Evolutionary conservation across 139 green algal species (phyloP).

Genomic region (Micractinium conductrix): DNA sequence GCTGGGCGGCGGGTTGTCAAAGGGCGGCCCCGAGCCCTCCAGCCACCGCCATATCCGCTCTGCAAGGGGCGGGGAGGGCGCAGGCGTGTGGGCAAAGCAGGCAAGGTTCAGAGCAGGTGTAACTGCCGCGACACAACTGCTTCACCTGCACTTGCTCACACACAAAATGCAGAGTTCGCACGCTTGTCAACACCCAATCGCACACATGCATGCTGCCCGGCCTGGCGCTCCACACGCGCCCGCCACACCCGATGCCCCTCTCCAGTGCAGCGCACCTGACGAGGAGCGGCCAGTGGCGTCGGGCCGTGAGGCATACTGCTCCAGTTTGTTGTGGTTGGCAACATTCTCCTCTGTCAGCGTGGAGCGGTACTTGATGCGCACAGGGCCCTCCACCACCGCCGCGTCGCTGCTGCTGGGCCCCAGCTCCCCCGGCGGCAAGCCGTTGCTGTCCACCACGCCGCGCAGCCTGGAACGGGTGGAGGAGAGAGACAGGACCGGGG

Average conservation of each 20-base stretch:
- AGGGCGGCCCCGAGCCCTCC: slow-evolving; percentile 42
- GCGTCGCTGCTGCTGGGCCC: slow-evolving; percentile 10
- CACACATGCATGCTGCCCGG: no score
- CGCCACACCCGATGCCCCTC: no score
- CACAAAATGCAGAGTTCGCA: no score
- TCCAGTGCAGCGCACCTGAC: slow-evolving; percentile 29
- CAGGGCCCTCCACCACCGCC: not conserved
- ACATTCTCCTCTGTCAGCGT: slow-evolving; percentile 38
- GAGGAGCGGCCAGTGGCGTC: slow-evolving; percentile 12
- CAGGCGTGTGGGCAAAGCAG: no score
- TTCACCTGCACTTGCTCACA: no score
- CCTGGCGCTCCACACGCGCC: no score
- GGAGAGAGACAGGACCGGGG: no score
- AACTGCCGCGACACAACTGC: no score
- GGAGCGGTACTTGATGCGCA: slow-evolving; percentile 32
- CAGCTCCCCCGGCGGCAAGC: no score
- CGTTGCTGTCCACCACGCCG: not conserved
- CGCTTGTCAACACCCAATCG: no score
- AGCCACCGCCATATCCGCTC: slow-evolving; percentile 49
- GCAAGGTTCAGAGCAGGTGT: no score
- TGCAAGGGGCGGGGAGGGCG: no score
- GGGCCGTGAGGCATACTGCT: slow-evolving; percentile 25
- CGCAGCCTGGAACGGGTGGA: not conserved
- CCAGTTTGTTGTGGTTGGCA: slow-evolving; percentile 29
- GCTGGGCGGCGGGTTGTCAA: slow-evolving; percentile 39